Evolutionary conservation across 2,329 filamentous ascomycete species (phyloP), one percentile per base, ranked within the genome.

Genomic region (Xylariaceae sp.): DNA sequence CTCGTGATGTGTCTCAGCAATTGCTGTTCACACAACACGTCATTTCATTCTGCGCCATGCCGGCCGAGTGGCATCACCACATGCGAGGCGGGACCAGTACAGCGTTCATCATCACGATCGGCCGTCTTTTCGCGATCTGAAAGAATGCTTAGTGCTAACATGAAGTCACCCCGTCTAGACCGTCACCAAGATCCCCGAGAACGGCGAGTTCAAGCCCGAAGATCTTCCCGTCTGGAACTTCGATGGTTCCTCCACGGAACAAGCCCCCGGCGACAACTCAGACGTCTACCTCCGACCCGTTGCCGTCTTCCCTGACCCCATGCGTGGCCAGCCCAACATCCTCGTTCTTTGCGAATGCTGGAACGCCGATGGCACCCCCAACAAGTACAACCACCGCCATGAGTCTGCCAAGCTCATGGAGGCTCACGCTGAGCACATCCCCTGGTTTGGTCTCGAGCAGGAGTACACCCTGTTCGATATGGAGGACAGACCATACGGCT

Each of bases 401-500:
- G 93, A 97, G 69, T 88, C 86, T 68, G 84, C 84, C 69, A 88
- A 94, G 74, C 80, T 97, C 66, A 96, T 97, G 90, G 85, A 94
- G 74, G 82, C 86, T 58, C 86, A 97, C 74, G 86, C 86, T 71
- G 79, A 84, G 52, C 87, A 93, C 66, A 81, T 88, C 71, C 92
- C 94, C 69, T 97, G 93, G 94, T 99, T 97, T 75, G 94, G 94
- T 75, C 86, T 99, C 16, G 93, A 96, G 73, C 93, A 97, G 73
- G 93, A 97, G 75, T 97, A 97, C 83, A 97, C 90, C 55, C 86
- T 95, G 42, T 87, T 97, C 64, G 92, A 93, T 69, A 76, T 85
- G 63, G 83, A 87, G 64, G 89, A 91, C 73, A 88, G 90, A 76
- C 94, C 94, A 50, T 97, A 91, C 69, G 94, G 94, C 77, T 95